Evolutionary conservation across 768 basidiomycete species (phyloP), one percentile per base, ranked within the genome.

Genomic region (Pleurotus salmoneostramineus): DNA sequence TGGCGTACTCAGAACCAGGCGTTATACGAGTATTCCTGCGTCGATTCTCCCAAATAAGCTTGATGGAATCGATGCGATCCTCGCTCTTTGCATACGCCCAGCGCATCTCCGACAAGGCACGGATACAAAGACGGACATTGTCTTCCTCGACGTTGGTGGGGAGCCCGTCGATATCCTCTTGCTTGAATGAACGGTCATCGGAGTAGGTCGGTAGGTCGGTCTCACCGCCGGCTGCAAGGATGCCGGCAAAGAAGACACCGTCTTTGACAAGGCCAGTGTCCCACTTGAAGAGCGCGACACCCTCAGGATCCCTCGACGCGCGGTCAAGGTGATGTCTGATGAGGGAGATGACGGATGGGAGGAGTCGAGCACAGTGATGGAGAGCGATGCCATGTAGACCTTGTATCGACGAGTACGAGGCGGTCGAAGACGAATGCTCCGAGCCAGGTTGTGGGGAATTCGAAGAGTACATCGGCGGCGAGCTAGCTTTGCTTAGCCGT

Each of bases 191-290:
- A 34, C 69, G 68, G 35, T 71, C 74, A 56, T 77, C 76, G 7
- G 62, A 58, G 59, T 27, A 63, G 49, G 35, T 76, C 5, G 74
- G 64, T 36, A 71, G 64, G n/a, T 78, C 77, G 42, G 71, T 70
- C 14, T 87, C 84, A 4, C 83, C 74, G 12, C 82, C 84, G 0
- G 89, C 90, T 5, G 92, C 80, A 40, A 94, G 73, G 60, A 88
- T 83, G 2, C 85, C 93, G 3, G 91, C 91, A 64, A 89, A 95
- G 78, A 89, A 96, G 65, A 89, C 92, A 3, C 95, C 95, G 64
- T 96, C 94, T 15, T 91, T 83, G 55, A 95, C 85, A 3, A 95
- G 78, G 15, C 89, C 88, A 1, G 93, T 83, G 67, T 98, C 95
- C 78, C 88, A 95, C 63, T 79, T 80, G 66, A 97, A 93, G 63